Percentiles rank a stretch among this genome's conserved stretches.
Conservation (phyloP, 768 basidiomycete species). For the Tephrocybe sp. region DNA sequence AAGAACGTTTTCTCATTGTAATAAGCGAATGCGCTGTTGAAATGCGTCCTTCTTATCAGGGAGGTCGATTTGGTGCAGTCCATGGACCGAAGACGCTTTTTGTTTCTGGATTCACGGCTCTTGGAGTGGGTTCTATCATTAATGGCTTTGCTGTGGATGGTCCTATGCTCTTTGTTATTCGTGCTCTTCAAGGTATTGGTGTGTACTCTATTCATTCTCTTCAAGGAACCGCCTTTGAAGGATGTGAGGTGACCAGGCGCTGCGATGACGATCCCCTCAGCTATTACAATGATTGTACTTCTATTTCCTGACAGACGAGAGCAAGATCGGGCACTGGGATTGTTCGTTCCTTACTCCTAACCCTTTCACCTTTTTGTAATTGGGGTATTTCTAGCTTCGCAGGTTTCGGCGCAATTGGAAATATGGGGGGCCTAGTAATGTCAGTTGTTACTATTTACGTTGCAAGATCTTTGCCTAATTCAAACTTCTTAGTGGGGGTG, state of each 20-base stretch:
- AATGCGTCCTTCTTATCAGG: no score
- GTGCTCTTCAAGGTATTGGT: slow-evolving; percentile 52
- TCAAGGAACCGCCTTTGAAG: background rate
- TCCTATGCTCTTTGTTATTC: slow-evolving; percentile 44
- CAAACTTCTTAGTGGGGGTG: slow-evolving; percentile 31
- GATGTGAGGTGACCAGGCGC: slow-evolving; percentile 9
- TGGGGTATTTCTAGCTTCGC: slow-evolving; percentile 34
- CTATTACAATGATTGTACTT: slow-evolving; percentile 44
- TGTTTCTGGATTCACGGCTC: slow-evolving; percentile 34
- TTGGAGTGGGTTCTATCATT: slow-evolving; percentile 42
- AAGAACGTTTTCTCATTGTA: background rate
- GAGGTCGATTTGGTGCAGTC: slow-evolving; percentile 31
- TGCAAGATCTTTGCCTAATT: no score
- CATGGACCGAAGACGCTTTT: slow-evolving; percentile 39
- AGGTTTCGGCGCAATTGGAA: slow-evolving; percentile 46
- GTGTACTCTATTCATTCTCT: background rate
- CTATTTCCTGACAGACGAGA: slow-evolving; percentile 44
- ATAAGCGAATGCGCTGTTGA: no score
- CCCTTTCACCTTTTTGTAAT: background rate
- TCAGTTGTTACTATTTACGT: no score
- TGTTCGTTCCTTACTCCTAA: slow-evolving; percentile 3
- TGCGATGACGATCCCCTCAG: slow-evolving; percentile 44
- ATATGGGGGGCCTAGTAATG: slow-evolving; percentile 16
- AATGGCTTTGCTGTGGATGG: slow-evolving; percentile 43
- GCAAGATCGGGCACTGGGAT: slow-evolving; percentile 43